A percentile compares a stretch with the other conserved stretches of the same genome.
These are phyloP conservation scores for Hortiboletus campestris DNA, from an alignment of 768 basidiomycete species.

Conservation along the genomic window DNA sequence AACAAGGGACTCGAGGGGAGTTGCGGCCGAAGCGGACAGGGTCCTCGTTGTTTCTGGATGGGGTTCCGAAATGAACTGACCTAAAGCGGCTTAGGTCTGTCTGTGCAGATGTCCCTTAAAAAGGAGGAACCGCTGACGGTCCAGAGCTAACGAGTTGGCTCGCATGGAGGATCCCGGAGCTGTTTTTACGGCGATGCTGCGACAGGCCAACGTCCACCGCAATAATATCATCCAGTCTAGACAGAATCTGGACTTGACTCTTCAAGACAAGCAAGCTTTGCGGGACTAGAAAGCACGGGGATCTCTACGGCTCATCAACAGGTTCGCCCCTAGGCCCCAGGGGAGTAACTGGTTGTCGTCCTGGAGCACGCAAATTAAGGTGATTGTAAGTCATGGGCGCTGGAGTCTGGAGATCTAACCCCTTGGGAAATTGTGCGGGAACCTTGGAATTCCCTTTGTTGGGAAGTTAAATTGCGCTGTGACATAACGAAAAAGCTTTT, in stretches of 20 bases:
- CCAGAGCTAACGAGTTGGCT: background rate
- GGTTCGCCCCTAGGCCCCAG: background rate
- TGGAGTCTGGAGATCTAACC: background rate
- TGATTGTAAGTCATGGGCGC: background rate
- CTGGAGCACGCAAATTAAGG: constrained; percentile 2
- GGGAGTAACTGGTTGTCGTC: no score
- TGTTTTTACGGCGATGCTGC: background rate
- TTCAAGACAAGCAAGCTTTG: background rate
- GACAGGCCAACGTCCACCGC: background rate
- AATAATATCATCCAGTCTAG: background rate
- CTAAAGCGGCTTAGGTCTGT: constrained; percentile 5
- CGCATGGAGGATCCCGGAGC: background rate
- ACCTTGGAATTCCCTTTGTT: background rate
- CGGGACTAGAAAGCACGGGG: background rate
- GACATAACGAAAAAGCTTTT: background rate
- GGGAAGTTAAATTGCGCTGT: background rate
- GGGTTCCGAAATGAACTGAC: constrained; percentile 7
- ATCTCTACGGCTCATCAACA: background rate
- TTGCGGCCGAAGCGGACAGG: constrained; percentile 1
- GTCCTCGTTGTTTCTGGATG: constrained; percentile 1
- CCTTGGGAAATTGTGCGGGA: background rate
- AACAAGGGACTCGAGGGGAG: constrained; percentile 4
- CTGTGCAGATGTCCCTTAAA: background rate
- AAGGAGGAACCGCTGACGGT: background rate
- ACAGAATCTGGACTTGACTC: background rate